Percentiles rank a stretch among this genome's conserved stretches.
Evolutionary conservation across 1,284 basidiomycete species (phyloP).

Genomic region (Mycosarcoma mackinlayi): DNA sequence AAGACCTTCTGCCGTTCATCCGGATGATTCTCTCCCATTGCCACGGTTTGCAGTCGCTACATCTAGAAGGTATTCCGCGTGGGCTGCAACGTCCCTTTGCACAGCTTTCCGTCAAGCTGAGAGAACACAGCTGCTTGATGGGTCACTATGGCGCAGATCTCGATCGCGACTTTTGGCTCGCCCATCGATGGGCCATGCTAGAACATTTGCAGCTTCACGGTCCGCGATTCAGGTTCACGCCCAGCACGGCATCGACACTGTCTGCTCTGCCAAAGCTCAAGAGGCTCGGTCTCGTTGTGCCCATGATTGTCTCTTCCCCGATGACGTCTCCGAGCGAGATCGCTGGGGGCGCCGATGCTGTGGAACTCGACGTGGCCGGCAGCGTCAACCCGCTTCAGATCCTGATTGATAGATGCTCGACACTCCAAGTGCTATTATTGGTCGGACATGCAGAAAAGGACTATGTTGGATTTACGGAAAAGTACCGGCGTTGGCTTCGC

Average conservation of each 20-base stretch:
- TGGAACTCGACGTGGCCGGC: constrained; percentile 10
- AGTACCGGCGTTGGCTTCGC: constrained; percentile 14
- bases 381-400: constrained; percentile 34
- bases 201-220: constrained; percentile 37
- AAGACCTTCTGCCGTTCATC: constrained; percentile 12
- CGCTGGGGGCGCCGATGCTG: background rate
- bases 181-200: constrained; percentile 12
- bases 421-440: constrained; percentile 20
- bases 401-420: constrained; percentile 13
- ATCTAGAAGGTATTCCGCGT: constrained; percentile 29
- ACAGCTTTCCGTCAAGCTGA: background rate
- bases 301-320: constrained; percentile 12
- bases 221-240: constrained; percentile 24
- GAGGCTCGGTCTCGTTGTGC: constrained; percentile 24
- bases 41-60: constrained; percentile 5
- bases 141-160: constrained; percentile 31
- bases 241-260: background rate
- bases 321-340: background rate
- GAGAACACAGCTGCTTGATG: constrained; percentile 17
- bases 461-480: constrained; percentile 27
- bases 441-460: constrained; percentile 33
- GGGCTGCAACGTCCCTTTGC: constrained; percentile 3
- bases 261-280: constrained; percentile 13
- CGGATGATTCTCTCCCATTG: constrained; percentile 16
- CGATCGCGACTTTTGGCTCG: constrained; percentile 30